Evolutionary conservation across 148 eudicot genomes (phyloP).

Genomic region (Drosera capensis): DNA sequence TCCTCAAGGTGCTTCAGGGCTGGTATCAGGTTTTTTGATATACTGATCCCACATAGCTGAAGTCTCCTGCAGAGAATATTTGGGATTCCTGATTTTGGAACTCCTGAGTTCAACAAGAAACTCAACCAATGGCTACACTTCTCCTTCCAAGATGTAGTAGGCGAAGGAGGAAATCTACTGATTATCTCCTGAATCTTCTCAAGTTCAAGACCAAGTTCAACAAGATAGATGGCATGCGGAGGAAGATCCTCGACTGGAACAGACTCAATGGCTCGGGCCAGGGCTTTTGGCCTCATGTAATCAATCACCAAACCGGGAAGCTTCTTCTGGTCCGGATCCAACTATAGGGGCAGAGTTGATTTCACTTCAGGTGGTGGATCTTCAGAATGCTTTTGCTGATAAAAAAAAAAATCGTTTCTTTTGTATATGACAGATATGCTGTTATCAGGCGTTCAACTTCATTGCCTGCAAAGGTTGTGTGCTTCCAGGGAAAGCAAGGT

Average conservation of each 20-base stretch:
- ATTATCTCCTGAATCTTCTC: conserved; percentile 45
- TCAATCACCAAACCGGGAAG: conserved; percentile 11
- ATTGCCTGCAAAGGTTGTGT: conserved; percentile 76
- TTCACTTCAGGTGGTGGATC: conserved; percentile 30
- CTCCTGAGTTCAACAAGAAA: conserved; percentile 74
- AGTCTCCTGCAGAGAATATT: conserved; percentile 57
- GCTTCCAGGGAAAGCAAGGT: too few relatives aligned
- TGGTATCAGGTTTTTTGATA: conserved; percentile 67
- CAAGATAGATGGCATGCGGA: conserved; percentile 46
- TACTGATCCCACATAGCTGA: conserved; percentile 73
- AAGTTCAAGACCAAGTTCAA: conserved; percentile 68
- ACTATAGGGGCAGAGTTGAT: conserved; percentile 15
- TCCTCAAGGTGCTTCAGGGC: conserved; percentile 62
- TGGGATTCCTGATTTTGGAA: conserved; percentile 58
- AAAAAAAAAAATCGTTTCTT: conserved; percentile 31
- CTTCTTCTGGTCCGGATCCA: conserved; percentile 25
- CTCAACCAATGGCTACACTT: conserved; percentile 63
- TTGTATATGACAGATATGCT: conserved; percentile 42
- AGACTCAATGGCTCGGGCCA: conserved; percentile 45
- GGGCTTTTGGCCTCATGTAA: conserved; percentile 24
- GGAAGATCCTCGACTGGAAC: conserved; percentile 43
- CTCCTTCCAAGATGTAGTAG: conserved; percentile 70
- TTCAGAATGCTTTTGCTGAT: conserved; percentile 52
- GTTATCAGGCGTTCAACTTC: conserved; percentile 72
- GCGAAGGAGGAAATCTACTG: conserved; percentile 79